Evolutionary conservation across 345 rosid species (phyloP).

Genomic region (Hevea brasiliensis): DNA sequence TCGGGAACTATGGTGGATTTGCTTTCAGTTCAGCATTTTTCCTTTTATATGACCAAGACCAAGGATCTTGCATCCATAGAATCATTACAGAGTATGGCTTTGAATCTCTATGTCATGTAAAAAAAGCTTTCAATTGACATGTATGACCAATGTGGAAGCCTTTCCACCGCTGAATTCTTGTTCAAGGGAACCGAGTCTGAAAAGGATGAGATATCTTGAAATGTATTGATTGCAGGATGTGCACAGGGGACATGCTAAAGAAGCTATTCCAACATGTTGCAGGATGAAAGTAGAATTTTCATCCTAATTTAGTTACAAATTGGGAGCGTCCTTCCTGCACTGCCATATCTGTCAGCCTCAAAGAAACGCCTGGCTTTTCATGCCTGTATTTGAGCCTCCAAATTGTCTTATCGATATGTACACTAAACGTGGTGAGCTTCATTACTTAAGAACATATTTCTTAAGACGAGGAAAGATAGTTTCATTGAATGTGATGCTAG

Average conservation of each 20-base stretch:
- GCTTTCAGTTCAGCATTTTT: conserved; percentile 51
- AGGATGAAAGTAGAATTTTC: conserved; percentile 44
- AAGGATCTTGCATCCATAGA: conserved; percentile 46
- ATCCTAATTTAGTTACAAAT: conserved; percentile 46
- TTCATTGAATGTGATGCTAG: conserved; percentile 65
- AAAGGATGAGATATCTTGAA: conserved; percentile 54
- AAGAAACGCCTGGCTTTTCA: conserved; percentile 52
- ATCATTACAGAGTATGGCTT: conserved; percentile 47
- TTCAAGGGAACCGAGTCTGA: conserved; percentile 37
- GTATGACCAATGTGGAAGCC: conserved; percentile 55
- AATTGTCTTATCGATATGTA: conserved; percentile 66
- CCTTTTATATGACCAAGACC: conserved; percentile 38
- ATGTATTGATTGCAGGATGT: conserved; percentile 55
- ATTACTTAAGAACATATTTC: conserved; percentile 37
- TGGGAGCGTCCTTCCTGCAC: conserved; percentile 53
- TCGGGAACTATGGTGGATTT: conserved; percentile 59
- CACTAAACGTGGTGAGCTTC: conserved; percentile 58
- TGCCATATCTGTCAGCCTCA: conserved; percentile 39
- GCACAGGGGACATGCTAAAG: conserved; percentile 49
- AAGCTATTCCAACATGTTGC: conserved; percentile 44
- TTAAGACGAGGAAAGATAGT: conserved; percentile 40
- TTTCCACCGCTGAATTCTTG: conserved; percentile 42
- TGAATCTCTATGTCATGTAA: conserved; percentile 42
- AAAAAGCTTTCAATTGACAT: conserved; percentile 58
- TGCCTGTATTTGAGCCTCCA: conserved; percentile 39